A percentile compares a stretch with the other conserved stretches of the same genome.
Conservation (phyloP, 1,139 yeast genomes). For the Pichia sp. region DNA sequence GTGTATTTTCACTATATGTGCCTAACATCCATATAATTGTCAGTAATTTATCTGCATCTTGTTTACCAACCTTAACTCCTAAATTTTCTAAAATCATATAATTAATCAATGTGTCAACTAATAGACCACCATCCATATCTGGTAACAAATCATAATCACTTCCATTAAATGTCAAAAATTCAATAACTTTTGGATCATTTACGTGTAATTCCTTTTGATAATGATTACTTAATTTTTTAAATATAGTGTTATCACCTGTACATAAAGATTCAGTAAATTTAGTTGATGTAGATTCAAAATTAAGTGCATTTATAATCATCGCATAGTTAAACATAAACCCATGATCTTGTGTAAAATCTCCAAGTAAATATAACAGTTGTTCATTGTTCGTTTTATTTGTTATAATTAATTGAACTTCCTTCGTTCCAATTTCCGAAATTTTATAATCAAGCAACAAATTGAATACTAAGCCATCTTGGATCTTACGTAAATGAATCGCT, state of each 20-base stretch:
- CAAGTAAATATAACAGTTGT: conserved; percentile 10
- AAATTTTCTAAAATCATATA: background rate
- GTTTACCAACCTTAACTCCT: background rate
- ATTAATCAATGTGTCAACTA: conserved; percentile 9
- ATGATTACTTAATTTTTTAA: conserved; percentile 5
- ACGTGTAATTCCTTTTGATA: conserved; percentile 7
- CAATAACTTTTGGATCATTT: background rate
- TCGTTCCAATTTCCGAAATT: background rate
- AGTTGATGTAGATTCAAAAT: background rate
- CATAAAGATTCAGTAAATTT: conserved; percentile 3
- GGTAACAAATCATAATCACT: background rate
- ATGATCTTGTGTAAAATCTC: conserved; percentile 4
- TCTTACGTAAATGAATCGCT: conserved; percentile 10
- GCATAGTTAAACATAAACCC: conserved; percentile 10
- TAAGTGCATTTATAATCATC: background rate
- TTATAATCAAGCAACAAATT: conserved; percentile 13
- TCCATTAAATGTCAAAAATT: conserved; percentile 2
- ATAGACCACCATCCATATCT: conserved; percentile 1
- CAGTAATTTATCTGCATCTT: conserved; percentile 1
- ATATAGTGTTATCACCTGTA: conserved; percentile 4
- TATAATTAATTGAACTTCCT: conserved; percentile 12
- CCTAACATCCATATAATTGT: conserved; percentile 11
- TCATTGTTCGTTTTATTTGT: background rate
- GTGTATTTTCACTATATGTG: conserved; percentile 9
- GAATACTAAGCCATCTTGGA: background rate